Conservation (phyloP, 1,284 basidiomycete genomes). For the Puccinia horiana region DNA sequence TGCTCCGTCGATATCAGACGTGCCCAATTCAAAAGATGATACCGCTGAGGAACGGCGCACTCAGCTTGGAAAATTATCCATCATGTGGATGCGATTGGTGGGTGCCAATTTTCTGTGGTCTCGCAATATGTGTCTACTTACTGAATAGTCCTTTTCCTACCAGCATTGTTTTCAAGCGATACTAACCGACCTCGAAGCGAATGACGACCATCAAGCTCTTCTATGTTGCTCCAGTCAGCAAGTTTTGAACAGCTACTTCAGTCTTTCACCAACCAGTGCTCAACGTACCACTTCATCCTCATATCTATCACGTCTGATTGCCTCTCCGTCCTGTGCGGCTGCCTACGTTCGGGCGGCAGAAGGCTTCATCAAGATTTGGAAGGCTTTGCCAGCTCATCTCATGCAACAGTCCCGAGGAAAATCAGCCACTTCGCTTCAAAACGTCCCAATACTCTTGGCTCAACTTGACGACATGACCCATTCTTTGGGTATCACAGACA, state of each 20-base stretch:
- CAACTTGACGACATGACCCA: background rate
- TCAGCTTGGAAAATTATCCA: conserved; percentile 2
- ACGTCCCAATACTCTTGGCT: background rate
- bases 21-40: background rate
- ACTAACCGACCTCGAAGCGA: background rate
- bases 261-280: background rate
- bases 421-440: background rate
- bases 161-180: conserved; percentile 18
- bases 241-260: conserved; percentile 21
- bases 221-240: conserved; percentile 5
- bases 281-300: conserved; percentile 6
- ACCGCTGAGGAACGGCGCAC: background rate
- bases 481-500: conserved; percentile 5
- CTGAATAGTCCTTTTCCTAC: background rate
- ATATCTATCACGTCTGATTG: conserved; percentile 18
- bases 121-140: background rate
- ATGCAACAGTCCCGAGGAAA: background rate
- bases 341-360: background rate
- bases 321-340: background rate
- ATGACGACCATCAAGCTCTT: background rate
- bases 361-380: conserved; percentile 20
- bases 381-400: background rate
- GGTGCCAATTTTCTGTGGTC: background rate
- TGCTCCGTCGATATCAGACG: background rate
- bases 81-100: conserved; percentile 26